phyloP scores from a whole-genome alignment of 495 filamentous ascomycete species.

The Arthonia radiata region DNA sequence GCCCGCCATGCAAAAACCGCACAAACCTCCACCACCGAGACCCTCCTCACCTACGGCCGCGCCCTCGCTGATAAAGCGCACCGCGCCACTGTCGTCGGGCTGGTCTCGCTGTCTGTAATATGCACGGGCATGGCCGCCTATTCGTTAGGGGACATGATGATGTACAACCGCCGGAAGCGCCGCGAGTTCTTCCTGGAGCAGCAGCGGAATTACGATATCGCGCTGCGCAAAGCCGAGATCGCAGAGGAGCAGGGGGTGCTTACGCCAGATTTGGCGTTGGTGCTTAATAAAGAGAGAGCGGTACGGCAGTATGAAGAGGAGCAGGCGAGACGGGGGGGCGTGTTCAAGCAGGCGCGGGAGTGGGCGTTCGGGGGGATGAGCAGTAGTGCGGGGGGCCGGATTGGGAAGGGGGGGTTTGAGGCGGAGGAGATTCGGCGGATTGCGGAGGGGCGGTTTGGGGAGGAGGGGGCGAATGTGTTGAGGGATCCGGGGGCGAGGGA shows the following conservation, averaged over 20 bases:
- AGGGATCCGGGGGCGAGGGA: too few relatives aligned
- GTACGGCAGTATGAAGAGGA: slow-evolving; percentile 8
- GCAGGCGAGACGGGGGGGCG: slow-evolving; percentile 8
- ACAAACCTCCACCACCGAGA: slow-evolving; percentile 40
- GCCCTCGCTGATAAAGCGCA: slow-evolving; percentile 65
- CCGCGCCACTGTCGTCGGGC: slow-evolving; percentile 40
- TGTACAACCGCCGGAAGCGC: slow-evolving; percentile 52
- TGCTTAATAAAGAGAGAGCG: slow-evolving; percentile 12
- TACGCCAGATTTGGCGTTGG: slow-evolving; percentile 9
- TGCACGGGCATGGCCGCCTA: slow-evolving; percentile 45
- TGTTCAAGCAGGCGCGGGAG: too few relatives aligned
- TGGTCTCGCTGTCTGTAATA: slow-evolving; percentile 65
- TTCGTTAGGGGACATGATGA: slow-evolving; percentile 62
- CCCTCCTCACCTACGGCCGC: slow-evolving; percentile 38
- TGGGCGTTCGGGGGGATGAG: too few relatives aligned
- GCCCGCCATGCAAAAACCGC: slow-evolving; percentile 43
- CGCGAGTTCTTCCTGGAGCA: slow-evolving; percentile 11
- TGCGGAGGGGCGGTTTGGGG: slow-evolving; percentile 18
- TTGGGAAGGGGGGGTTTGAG: too few relatives aligned
- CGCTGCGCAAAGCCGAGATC: slow-evolving; percentile 8
- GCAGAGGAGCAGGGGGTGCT: slow-evolving; percentile 8
- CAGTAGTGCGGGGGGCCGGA: too few relatives aligned
- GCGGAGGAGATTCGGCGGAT: slow-evolving; percentile 18
- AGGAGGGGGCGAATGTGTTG: too few relatives aligned
- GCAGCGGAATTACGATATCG: slow-evolving; percentile 8